Evolutionary conservation across 768 basidiomycete species (phyloP), one percentile per base, ranked within the genome.

Genomic region (Leccinum subgranulosum): DNA sequence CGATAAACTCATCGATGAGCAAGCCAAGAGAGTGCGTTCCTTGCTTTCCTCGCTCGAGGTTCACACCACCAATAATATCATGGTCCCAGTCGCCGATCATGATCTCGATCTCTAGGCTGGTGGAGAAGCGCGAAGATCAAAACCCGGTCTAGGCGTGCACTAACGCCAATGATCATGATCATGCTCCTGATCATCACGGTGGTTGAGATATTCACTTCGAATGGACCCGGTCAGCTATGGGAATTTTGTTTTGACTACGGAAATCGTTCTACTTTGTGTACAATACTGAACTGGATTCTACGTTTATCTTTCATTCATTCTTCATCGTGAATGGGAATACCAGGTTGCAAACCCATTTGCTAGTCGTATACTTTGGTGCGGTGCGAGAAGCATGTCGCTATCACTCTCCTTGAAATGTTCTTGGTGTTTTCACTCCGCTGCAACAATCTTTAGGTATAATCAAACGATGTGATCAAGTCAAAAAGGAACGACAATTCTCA

Each of bases 51-150:
- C 10, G 12, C 3, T 28, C 1, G 28, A 2, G 3, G 1, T 49
- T 34, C 12, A 14, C 12, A 33, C 27, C 14, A 36, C 23, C 23
- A 9, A 61, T 53, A n/a, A n/a, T n/a, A n/a, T n/a, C n/a, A 21
- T 21, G 23, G 10, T 19, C 39, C 33, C 21, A 66, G 66, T 57
- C 63, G 1, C 63, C 66, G 0, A 63, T 67, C 53, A 6, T 51
- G 21, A 54, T 67, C 36, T 21, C 51, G 6, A 62, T 68, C 21
- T 65, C 63, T 27, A 52, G 58, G 3, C 45, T 51, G 17, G 33
- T 50, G 27, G 58, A 58, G 10, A 60, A 48, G 54, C 46, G 34
- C 12, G 39, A 52, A 0, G 63, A 61, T 14, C 49, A 45, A 36
- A 58, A 36, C 28, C 36, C 53, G 1, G 65, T 61, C 19, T 65